Conservation (phyloP, 495 filamentous ascomycete species). For the Trichoderma orchidacearum region DNA sequence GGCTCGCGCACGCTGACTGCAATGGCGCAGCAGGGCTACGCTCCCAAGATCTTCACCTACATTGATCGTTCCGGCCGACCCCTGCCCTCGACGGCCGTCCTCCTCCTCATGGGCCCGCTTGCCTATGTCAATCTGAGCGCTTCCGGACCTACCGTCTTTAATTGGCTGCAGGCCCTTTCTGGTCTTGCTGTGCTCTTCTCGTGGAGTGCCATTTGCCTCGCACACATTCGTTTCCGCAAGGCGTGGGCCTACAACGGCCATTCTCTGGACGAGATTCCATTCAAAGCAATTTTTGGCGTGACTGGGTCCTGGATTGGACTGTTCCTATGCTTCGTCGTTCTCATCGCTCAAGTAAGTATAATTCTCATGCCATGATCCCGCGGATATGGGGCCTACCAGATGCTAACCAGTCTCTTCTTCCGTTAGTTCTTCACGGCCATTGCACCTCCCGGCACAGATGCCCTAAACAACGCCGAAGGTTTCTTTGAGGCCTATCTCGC, state of each 20-base stretch:
- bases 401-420: not conserved
- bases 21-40: constrained; percentile 41
- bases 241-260: constrained; percentile 38
- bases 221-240: constrained; percentile 62
- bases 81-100: constrained; percentile 33
- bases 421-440: constrained; percentile 6
- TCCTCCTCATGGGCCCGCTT: constrained; percentile 33
- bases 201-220: constrained; percentile 56
- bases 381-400: too few species aligned
- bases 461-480: constrained; percentile 23
- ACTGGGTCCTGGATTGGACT: constrained; percentile 49
- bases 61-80: constrained; percentile 46
- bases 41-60: constrained; percentile 40
- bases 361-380: constrained; percentile 25
- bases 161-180: constrained; percentile 58
- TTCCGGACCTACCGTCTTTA: constrained; percentile 22
- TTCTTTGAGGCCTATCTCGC: constrained; percentile 59
- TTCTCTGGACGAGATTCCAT: constrained; percentile 33
- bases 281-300: constrained; percentile 40
- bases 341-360: constrained; percentile 26
- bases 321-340: constrained; percentile 39
- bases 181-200: constrained; percentile 55
- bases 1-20: constrained; percentile 53
- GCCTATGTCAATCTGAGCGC: constrained; percentile 17
- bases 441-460: constrained; percentile 40